phyloP scores from a whole-genome alignment of 78 protist species.

The Acrasis kona region DNA sequence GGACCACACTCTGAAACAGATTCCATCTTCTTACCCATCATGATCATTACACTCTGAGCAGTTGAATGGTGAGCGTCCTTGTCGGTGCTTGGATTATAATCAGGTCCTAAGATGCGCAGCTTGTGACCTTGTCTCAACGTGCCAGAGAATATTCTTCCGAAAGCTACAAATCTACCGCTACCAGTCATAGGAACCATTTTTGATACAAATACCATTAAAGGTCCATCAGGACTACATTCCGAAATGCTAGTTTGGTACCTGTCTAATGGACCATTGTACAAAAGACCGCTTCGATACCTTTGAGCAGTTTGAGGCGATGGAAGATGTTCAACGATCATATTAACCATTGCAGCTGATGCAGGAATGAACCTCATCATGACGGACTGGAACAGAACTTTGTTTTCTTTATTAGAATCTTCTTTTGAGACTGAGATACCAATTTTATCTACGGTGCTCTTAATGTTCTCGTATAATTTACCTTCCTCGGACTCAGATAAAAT shows the following conservation, averaged over 20 bases:
- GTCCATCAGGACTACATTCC: conserved; percentile 88
- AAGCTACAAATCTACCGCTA: conserved; percentile 98
- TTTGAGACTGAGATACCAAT: conserved; percentile 63
- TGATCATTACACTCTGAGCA: conserved; percentile 95
- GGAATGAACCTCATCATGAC: conserved; percentile 95
- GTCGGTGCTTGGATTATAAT: conserved; percentile 92
- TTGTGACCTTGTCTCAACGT: conserved; percentile 82
- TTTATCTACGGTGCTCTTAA: conserved; percentile 54
- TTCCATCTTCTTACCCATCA: conserved; percentile 96
- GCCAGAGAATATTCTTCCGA: conserved; percentile 99
- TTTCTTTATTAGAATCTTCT: conserved; percentile 77
- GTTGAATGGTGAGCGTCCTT: conserved; percentile 79
- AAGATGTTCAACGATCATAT: conserved; percentile 90
- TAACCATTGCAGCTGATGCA: conserved; percentile 93
- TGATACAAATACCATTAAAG: conserved; percentile 95
- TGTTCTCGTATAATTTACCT: conserved; percentile 68
- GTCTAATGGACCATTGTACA: conserved; percentile 94
- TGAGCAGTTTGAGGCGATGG: conserved; percentile 97
- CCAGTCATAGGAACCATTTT: conserved; percentile 98
- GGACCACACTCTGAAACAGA: conserved; percentile 77
- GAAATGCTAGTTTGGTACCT: conserved; percentile 58
- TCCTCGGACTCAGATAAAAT: conserved; percentile 79
- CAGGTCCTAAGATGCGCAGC: conserved; percentile 94
- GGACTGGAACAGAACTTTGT: conserved; percentile 83
- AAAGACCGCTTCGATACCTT: conserved; percentile 79